A percentile compares a stretch with the other conserved stretches of the same genome.
Evolutionary conservation across 192 early-diverging fungal species (phyloP).

Genomic region (Diversispora epigaea): DNA sequence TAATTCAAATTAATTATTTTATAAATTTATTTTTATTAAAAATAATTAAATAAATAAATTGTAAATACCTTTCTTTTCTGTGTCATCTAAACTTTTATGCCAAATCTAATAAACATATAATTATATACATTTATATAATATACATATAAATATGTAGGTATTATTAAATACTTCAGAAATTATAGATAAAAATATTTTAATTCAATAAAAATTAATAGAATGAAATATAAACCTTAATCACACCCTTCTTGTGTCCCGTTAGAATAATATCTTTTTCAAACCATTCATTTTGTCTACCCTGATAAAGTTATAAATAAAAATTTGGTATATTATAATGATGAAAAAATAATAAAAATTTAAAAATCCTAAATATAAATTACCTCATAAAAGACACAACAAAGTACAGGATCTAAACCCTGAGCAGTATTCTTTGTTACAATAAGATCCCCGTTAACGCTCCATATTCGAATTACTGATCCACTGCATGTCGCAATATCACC

Average conservation of each 20-base stretch:
- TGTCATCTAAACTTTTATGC: no score
- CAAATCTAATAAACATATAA: no score
- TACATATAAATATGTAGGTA: no score
- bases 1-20: no score
- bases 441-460: conserved; percentile 65
- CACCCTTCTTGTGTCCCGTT: conserved; percentile 59
- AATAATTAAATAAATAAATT: no score
- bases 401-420: conserved; percentile 50
- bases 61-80: no score
- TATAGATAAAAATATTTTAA: background rate
- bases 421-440: conserved; percentile 52
- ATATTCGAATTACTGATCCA: conserved; percentile 54
- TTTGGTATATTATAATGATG: background rate
- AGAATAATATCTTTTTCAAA: conserved; percentile 49
- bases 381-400: conserved; percentile 56
- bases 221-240: conserved; percentile 45
- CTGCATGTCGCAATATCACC: conserved; percentile 67
- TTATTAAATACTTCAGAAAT: no score
- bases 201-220: background rate
- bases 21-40: no score
- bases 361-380: no score
- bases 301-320: conserved; percentile 5
- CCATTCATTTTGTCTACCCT: conserved; percentile 51
- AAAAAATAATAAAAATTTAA: background rate
- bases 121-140: no score